A percentile compares a stretch with the other conserved stretches of the same genome.
Conservation (phyloP, 2,329 filamentous ascomycete species). For the Botrytis tulipae region DNA sequence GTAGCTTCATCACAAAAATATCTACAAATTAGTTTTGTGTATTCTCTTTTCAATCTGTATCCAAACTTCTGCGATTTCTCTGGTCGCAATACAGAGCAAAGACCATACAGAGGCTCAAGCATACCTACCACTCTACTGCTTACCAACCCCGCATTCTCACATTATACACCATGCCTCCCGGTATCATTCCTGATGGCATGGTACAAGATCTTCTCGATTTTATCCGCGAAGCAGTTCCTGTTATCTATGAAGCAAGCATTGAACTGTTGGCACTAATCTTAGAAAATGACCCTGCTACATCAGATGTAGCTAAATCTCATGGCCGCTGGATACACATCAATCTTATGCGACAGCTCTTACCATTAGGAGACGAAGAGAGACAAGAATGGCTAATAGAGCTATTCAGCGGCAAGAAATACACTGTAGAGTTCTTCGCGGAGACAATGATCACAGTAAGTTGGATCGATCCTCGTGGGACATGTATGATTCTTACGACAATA, state of each 20-base stretch:
- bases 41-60: no score
- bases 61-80: neutral
- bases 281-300: neutral
- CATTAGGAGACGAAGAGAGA: neutral
- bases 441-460: neutral
- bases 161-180: neutral
- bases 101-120: neutral
- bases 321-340: conserved; percentile 3
- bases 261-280: neutral
- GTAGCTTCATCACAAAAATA: neutral
- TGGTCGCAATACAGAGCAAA: neutral
- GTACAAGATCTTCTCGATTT: conserved; percentile 5
- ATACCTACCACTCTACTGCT: neutral
- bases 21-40: neutral
- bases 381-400: neutral
- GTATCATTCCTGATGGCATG: neutral
- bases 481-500: neutral
- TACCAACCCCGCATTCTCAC: no score
- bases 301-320: neutral
- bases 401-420: neutral
- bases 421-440: neutral
- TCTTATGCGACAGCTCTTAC: neutral
- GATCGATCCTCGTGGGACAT: neutral
- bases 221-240: neutral
- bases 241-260: neutral